These are phyloP conservation scores for Umbellularia californica DNA, from an alignment of 164 flowering plant species.

Conservation along the genomic window DNA sequence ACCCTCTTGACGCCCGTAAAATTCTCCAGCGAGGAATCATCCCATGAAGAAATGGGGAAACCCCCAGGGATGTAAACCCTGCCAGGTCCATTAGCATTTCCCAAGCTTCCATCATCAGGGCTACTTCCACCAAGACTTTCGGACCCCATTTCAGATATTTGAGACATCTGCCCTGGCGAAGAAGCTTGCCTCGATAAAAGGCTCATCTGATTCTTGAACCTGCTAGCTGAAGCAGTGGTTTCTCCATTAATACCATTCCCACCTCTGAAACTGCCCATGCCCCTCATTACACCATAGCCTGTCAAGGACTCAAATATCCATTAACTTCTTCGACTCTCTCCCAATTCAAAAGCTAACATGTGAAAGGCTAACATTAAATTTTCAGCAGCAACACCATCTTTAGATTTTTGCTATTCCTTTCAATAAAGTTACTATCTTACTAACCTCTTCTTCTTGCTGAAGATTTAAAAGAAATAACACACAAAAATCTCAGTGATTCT, in stretches of 20 bases:
- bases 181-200: conserved; percentile 37
- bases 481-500: too few relatives aligned
- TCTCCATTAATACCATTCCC: conserved; percentile 34
- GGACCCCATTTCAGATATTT: conserved; percentile 42
- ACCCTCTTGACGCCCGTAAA: conserved; percentile 28
- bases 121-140: conserved; percentile 29
- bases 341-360: not conserved
- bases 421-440: too few relatives aligned
- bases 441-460: too few relatives aligned
- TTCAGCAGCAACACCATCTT: too few relatives aligned
- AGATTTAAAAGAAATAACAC: too few relatives aligned
- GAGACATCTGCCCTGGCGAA: conserved; percentile 42
- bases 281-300: conserved; percentile 55
- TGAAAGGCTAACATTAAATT: too few relatives aligned
- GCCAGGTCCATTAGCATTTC: conserved; percentile 19
- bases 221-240: conserved; percentile 30
- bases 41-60: conserved; percentile 56
- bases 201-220: conserved; percentile 38
- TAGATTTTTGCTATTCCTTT: too few relatives aligned
- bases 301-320: conserved; percentile 14
- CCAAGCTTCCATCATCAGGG: conserved; percentile 30
- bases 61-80: conserved; percentile 29
- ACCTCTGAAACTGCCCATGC: conserved; percentile 39
- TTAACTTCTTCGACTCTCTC: not conserved
- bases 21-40: conserved; percentile 47